A percentile compares a stretch with the other conserved stretches of the same genome.
Conservation (phyloP, 169 alveolate genomes). For the Eimeria praecox region DNA sequence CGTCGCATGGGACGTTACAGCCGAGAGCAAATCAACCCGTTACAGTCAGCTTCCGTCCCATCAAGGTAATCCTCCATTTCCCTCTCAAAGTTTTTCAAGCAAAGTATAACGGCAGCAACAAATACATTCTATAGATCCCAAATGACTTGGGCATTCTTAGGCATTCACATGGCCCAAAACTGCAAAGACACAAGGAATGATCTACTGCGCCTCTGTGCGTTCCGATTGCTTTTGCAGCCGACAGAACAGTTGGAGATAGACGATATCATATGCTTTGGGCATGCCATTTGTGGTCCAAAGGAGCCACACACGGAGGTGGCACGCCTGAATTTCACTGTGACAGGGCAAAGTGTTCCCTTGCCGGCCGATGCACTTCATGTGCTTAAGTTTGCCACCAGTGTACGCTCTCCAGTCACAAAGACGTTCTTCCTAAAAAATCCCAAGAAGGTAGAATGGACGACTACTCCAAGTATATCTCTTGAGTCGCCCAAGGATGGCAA, state of each 20-base stretch:
- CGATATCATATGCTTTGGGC: conserved; percentile 55
- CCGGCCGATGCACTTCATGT: conserved; percentile 75
- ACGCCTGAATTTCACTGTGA: conserved; percentile 60
- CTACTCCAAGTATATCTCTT: conserved; percentile 49
- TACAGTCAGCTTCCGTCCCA: conserved; percentile 74
- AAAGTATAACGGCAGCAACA: neutral
- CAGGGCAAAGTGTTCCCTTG: conserved; percentile 71
- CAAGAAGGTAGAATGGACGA: conserved; percentile 66
- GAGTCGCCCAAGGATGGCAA: conserved; percentile 72
- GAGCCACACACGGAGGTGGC: conserved; percentile 66
- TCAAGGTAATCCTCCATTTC: neutral
- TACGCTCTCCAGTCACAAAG: conserved; percentile 72
- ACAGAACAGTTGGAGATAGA: conserved; percentile 70
- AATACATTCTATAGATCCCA: neutral
- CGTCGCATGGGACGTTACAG: conserved; percentile 74
- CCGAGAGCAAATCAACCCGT: conserved; percentile 76
- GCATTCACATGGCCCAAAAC: neutral
- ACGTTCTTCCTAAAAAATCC: conserved; percentile 71
- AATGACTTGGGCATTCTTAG: neutral
- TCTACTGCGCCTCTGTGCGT: neutral
- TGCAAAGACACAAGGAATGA: neutral
- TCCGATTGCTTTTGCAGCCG: conserved; percentile 32
- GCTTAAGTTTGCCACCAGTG: conserved; percentile 71
- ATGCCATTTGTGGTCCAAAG: neutral
- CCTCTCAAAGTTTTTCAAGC: neutral